Base-by-base conservation (phyloP, 225 moss, liverwort and hornwort species). In the Climacium dendroides region DNA sequence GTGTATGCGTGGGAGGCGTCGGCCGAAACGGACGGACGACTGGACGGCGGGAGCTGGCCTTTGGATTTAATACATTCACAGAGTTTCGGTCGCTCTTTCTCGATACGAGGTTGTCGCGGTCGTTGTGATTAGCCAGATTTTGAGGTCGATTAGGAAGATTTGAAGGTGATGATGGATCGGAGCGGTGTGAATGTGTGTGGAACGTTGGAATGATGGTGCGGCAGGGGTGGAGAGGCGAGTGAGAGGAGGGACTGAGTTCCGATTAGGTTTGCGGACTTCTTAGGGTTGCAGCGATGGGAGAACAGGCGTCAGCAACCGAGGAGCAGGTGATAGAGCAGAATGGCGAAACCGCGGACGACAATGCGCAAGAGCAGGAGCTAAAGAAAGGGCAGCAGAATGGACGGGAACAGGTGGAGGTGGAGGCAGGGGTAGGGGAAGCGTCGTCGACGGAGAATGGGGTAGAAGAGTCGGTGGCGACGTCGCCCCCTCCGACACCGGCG, bases 271-370 rank as follows among this genome's bases (percentile, higher is more conserved):
- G 76, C 19, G 12, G 25, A 48, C 28, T 35, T 60, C 8, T 81
- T 91, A 91, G 91, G 91, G 91, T 87, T 91, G 87, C 87, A 75
- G 87, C 82, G 87, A 89, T 87, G 91, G 90, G 87, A 65, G 86
- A 87, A 83, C 75, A 73, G 57, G 78, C 65, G 84, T 85, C 67
- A 73, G 77, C 71, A 45, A 72, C 74, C 63, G 82, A 65, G 72
- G 65, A 61, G 80, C 85, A 81, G 70, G 43, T 63, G 48, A 45
- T 74, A 52, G 80, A 82, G 74, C 80, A 80, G 83, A 85, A 83
- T 83, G 88, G 64, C 39, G 73, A 61, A 76, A 18, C 65, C 13
- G 87, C 70, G 75, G 37, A 65, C 9, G 83, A 67, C 62, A 89
- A 79, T 65, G 87, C 35, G 39, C 85, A 58, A 59, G 89, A 50